Base-by-base conservation (phyloP, 1,284 basidiomycete genomes). In the Neotropicomus parvogracilis region DNA sequence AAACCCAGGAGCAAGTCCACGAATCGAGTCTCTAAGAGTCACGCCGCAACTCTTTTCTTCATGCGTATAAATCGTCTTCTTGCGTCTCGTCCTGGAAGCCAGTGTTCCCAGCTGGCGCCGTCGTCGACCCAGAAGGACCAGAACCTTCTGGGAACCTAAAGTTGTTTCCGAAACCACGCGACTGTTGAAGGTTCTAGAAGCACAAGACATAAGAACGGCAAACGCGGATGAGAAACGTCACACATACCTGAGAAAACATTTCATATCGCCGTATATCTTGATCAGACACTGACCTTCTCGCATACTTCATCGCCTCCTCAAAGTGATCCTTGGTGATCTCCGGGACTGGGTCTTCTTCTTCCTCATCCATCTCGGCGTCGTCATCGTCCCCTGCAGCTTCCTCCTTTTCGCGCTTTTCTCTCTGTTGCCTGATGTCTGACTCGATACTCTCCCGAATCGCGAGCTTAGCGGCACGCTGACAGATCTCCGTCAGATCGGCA, bases 401-500 rank as follows among this genome's bases (percentile, higher is more conserved):
- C 58, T 88, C 90, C 68, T 83, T 84, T 57, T 85, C 91, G 69
- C 78, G 83, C 73, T 82, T 87, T 68, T 94, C 97, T 44, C 90
- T 77, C 42, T 85, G 80, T 53, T 68, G 75, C 58, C 86, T 78
- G 64, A 99, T 90, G 69, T 99, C 97, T 6, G 89, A 73, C 65
- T 98, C 95, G 63, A 99, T 99, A 55, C 85, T 90, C 67, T 90
- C 91, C 36, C 97, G 83, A 65, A 99, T 97, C 2, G 93, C 93
- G 41, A 98, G 78, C 76, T 99, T 99, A 53, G 94, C 95, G 10
- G 95, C 90, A 53, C 97, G 85, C 72, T 99, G 95, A 67, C 95
- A 99, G 63, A 99, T 97, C 71, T 99, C 97, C 12, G 95, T 97
- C 57, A 99, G 75, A 81, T 99, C 97, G 50, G 97, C 97, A 85